Percentiles rank a stretch among this genome's conserved stretches.
phyloP scores from a whole-genome alignment of 805 yeast genomes.

The Metschnikowia colocasiae region DNA sequence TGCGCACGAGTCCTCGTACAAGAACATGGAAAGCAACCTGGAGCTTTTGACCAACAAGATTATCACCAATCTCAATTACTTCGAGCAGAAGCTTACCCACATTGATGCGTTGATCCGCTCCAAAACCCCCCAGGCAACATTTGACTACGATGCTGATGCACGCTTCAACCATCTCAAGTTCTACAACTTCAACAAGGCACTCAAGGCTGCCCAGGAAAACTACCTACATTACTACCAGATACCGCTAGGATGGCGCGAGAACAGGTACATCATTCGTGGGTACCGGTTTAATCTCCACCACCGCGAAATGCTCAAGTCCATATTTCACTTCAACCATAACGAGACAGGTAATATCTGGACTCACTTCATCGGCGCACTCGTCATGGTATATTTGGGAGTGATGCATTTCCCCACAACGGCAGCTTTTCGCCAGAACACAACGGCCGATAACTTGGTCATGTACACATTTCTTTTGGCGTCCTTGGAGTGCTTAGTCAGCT shows the following conservation, averaged over 20 bases:
- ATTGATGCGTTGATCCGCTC: slow-evolving; percentile 37
- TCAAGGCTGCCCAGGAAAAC: slow-evolving; percentile 24
- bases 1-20: background rate
- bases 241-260: slow-evolving; percentile 92
- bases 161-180: slow-evolving; percentile 33
- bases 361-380: slow-evolving; percentile 67
- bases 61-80: slow-evolving; percentile 40
- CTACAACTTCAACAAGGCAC: slow-evolving; percentile 37
- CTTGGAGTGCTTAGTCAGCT: slow-evolving; percentile 69
- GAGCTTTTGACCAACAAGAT: slow-evolving; percentile 36
- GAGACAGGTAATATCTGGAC: slow-evolving; percentile 95
- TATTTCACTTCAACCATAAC: slow-evolving; percentile 65
- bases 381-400: slow-evolving; percentile 53
- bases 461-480: slow-evolving; percentile 68
- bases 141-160: slow-evolving; percentile 27
- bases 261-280: slow-evolving; percentile 77
- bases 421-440: slow-evolving; percentile 43
- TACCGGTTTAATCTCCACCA: slow-evolving; percentile 77
- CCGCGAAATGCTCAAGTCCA: slow-evolving; percentile 53
- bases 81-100: slow-evolving; percentile 38
- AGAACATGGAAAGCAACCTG: slow-evolving; percentile 11
- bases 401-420: slow-evolving; percentile 62
- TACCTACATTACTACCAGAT: slow-evolving; percentile 74
- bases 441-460: slow-evolving; percentile 48
- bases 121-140: slow-evolving; percentile 29